Evolutionary conservation across 2,329 filamentous ascomycete genomes (phyloP).

Genomic region (Arthrobotrys entomopaga): DNA sequence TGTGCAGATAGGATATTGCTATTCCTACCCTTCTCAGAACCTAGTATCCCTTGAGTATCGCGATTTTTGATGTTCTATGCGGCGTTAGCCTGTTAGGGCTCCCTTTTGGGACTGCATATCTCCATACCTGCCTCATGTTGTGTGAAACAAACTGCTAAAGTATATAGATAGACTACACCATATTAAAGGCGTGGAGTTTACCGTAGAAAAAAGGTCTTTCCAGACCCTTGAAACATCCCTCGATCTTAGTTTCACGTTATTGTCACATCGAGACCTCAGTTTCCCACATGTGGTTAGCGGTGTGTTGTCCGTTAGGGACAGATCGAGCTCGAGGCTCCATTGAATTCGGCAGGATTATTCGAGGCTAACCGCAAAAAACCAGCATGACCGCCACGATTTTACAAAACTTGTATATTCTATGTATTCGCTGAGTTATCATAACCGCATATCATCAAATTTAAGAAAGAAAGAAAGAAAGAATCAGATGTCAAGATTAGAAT

Average conservation of each 20-base stretch:
- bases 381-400: no score
- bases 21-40: constrained; percentile 2
- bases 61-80: background rate
- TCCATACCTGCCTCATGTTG: constrained; percentile 14
- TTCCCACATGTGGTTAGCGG: background rate
- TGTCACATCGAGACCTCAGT: background rate
- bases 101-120: constrained; percentile 12
- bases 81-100: background rate
- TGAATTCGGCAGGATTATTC: constrained; percentile 1
- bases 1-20: background rate
- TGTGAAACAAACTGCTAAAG: constrained; percentile 7
- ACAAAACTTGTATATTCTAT: no score
- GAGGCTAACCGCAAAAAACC: background rate
- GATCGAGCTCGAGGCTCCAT: background rate
- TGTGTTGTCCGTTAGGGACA: background rate
- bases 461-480: no score
- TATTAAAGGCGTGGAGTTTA: background rate
- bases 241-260: constrained; percentile 4
- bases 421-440: no score
- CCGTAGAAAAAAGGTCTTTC: background rate
- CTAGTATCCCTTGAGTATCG: background rate
- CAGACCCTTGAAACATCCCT: background rate
- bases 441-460: no score
- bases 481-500: no score
- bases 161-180: background rate